phyloP scores from a whole-genome alignment of 2,329 filamentous ascomycete species.

The Colletotrichum coccodes region DNA sequence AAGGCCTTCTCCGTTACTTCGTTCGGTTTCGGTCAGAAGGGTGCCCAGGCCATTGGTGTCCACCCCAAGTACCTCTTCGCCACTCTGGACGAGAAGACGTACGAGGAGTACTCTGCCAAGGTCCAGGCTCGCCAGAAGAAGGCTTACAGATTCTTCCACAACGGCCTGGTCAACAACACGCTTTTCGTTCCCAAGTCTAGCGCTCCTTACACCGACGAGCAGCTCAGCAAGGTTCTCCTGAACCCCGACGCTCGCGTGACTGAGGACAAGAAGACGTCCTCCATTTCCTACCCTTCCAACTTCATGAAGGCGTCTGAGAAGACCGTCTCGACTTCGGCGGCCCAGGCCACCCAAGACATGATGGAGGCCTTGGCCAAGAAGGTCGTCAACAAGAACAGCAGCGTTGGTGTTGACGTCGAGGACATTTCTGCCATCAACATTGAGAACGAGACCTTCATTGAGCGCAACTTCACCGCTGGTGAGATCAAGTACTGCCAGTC shows the following conservation, averaged over 20 bases:
- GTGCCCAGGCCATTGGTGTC: slow-evolving; percentile 95
- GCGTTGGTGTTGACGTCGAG: slow-evolving; percentile 95
- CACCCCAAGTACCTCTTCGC: slow-evolving; percentile 97
- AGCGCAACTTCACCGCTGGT: slow-evolving; percentile 89
- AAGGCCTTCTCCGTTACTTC: slow-evolving; percentile 99
- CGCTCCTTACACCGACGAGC: slow-evolving; percentile 88
- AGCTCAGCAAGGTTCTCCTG: slow-evolving; percentile 88
- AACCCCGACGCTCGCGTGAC: slow-evolving; percentile 92
- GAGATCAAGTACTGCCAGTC: slow-evolving; percentile 90
- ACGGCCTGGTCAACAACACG: slow-evolving; percentile 96
- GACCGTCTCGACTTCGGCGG: slow-evolving; percentile 56
- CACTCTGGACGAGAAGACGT: slow-evolving; percentile 88
- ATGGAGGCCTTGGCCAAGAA: slow-evolving; percentile 80
- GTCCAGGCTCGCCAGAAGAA: slow-evolving; percentile 96
- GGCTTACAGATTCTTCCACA: slow-evolving; percentile 98
- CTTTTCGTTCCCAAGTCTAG: slow-evolving; percentile 96
- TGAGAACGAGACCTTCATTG: slow-evolving; percentile 91
- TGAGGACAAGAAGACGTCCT: slow-evolving; percentile 85
- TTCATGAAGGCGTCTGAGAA: slow-evolving; percentile 75
- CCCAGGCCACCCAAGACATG: slow-evolving; percentile 76
- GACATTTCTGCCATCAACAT: slow-evolving; percentile 89
- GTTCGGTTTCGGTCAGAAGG: slow-evolving; percentile 99
- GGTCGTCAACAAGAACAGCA: slow-evolving; percentile 72
- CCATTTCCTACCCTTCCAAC: slow-evolving; percentile 77
- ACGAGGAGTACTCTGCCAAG: slow-evolving; percentile 84